A percentile compares a stretch with the other conserved stretches of the same genome.
Evolutionary conservation across 1,139 yeast species (phyloP).

Genomic region (Pichia sp.): DNA sequence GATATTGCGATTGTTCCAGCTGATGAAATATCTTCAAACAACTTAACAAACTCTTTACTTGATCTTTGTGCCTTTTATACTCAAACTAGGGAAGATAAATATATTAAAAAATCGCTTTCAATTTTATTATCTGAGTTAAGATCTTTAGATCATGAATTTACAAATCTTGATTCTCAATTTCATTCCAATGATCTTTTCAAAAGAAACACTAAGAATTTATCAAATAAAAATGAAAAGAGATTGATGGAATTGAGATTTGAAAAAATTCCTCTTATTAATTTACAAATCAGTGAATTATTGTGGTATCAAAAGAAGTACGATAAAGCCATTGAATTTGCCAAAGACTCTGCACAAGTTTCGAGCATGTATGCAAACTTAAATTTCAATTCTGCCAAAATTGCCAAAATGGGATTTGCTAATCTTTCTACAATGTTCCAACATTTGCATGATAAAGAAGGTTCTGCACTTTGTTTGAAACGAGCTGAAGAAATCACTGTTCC

Average conservation of each 20-base stretch:
- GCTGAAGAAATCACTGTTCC: constrained; percentile 28
- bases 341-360: constrained; percentile 41
- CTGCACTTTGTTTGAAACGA: constrained; percentile 27
- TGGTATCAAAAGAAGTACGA: constrained; percentile 51
- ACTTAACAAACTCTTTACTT: constrained; percentile 24
- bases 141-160: constrained; percentile 25
- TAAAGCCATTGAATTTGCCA: constrained; percentile 60
- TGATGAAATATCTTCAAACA: constrained; percentile 19
- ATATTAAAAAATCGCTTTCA: constrained; percentile 22
- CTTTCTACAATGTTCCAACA: constrained; percentile 36
- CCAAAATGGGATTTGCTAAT: constrained; percentile 35
- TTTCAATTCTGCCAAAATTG: constrained; percentile 37
- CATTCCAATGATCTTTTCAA: constrained; percentile 16
- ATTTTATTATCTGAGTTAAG: constrained; percentile 27
- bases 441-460: constrained; percentile 30
- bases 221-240: constrained; percentile 19
- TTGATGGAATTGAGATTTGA: constrained; percentile 25
- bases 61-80: constrained; percentile 28
- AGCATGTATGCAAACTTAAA: constrained; percentile 30
- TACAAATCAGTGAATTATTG: constrained; percentile 59
- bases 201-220: constrained; percentile 12
- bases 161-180: constrained; percentile 17
- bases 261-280: constrained; percentile 39
- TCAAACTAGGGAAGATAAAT: constrained; percentile 18
- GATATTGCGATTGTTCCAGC: constrained; percentile 24